phyloP scores from a whole-genome alignment of 2,329 filamentous ascomycete species.

The Phoma herbarum region DNA sequence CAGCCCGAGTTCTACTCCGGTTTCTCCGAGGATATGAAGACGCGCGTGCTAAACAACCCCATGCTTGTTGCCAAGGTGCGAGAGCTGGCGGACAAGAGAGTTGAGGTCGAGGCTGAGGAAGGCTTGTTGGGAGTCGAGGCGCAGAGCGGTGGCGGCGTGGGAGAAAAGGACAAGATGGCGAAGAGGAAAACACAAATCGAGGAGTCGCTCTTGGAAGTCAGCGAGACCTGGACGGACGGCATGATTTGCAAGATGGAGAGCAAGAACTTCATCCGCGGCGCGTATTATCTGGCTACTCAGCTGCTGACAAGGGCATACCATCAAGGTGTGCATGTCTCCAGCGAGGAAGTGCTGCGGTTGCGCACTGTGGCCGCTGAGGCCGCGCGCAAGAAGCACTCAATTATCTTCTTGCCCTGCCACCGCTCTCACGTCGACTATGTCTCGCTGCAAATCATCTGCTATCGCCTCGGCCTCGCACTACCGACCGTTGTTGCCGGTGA shows the following conservation, averaged over 20 bases:
- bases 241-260: slow-evolving; percentile 99
- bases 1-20: slow-evolving; percentile 93
- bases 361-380: slow-evolving; percentile 84
- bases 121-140: slow-evolving; percentile 60
- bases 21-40: slow-evolving; percentile 90
- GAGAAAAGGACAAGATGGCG: slow-evolving; percentile 61
- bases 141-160: slow-evolving; percentile 41
- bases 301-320: slow-evolving; percentile 92
- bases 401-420: slow-evolving; percentile 95
- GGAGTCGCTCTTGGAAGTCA: slow-evolving; percentile 77
- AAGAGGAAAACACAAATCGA: slow-evolving; percentile 76
- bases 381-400: slow-evolving; percentile 87
- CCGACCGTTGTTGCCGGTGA: slow-evolving; percentile 95
- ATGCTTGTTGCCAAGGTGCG: slow-evolving; percentile 78
- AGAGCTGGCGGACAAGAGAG: slow-evolving; percentile 77
- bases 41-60: slow-evolving; percentile 75
- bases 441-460: slow-evolving; percentile 93
- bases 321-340: slow-evolving; percentile 96
- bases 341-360: slow-evolving; percentile 87
- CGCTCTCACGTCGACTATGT: slow-evolving; percentile 97
- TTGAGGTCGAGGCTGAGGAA: slow-evolving; percentile 79
- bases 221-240: slow-evolving; percentile 84
- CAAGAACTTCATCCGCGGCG: slow-evolving; percentile 87
- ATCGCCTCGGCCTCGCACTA: slow-evolving; percentile 85
- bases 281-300: slow-evolving; percentile 90